phyloP scores from a whole-genome alignment of 1,139 yeast species.

The Pichia norvegensis region DNA sequence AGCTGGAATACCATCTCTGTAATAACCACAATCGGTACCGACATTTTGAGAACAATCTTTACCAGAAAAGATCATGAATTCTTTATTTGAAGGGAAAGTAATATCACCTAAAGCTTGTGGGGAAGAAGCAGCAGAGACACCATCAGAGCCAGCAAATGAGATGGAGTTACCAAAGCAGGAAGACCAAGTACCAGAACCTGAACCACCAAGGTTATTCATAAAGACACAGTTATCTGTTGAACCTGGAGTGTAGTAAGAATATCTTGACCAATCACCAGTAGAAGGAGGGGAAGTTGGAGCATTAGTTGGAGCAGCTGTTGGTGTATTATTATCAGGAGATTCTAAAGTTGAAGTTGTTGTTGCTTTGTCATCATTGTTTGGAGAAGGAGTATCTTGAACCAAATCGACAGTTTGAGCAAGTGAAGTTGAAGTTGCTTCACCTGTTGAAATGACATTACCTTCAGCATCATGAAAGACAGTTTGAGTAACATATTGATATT shows the following conservation, averaged over 20 bases:
- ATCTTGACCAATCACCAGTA: conserved; percentile 63
- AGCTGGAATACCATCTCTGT: conserved; percentile 81
- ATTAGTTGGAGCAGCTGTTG: conserved; percentile 12
- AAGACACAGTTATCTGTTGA: conserved; percentile 66
- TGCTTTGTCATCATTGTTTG: conserved; percentile 7
- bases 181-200: conserved; percentile 84
- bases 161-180: conserved; percentile 81
- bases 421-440: conserved; percentile 23
- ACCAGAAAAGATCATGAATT: conserved; percentile 71
- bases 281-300: conserved; percentile 25
- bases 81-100: conserved; percentile 63
- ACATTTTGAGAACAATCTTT: conserved; percentile 46
- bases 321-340: background rate
- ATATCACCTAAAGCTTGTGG: conserved; percentile 58
- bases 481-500: conserved; percentile 61
- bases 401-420: conserved; percentile 27
- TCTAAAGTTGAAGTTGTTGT: conserved; percentile 6
- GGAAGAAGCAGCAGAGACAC: conserved; percentile 53
- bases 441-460: conserved; percentile 20
- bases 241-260: conserved; percentile 64
- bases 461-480: conserved; percentile 48
- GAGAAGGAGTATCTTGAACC: conserved; percentile 27
- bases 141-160: conserved; percentile 71
- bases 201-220: conserved; percentile 74
- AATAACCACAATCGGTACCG: conserved; percentile 72